Evolutionary conservation across 805 yeast genomes (phyloP).

Genomic region (Kodamaea nitidulidarum): DNA sequence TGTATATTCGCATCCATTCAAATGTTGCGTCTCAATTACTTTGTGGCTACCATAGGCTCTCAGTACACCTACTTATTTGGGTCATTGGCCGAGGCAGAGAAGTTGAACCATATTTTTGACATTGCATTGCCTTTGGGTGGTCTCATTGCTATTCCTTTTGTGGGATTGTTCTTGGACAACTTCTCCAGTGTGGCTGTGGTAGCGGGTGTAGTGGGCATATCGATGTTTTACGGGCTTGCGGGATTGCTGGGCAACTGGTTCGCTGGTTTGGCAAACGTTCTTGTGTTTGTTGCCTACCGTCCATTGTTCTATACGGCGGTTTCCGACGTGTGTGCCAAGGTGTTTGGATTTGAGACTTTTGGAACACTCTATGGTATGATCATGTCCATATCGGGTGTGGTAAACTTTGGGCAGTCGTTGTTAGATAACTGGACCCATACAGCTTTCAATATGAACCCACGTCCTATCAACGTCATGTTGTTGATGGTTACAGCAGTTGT

Average conservation of each 20-base stretch:
- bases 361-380: conserved; percentile 58
- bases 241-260: conserved; percentile 43
- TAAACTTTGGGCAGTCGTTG: conserved; percentile 45
- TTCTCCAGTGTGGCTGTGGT: conserved; percentile 46
- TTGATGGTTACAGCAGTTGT: conserved; percentile 37
- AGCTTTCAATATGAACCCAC: conserved; percentile 51
- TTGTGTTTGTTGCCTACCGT: conserved; percentile 49
- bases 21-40: conserved; percentile 55
- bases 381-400: conserved; percentile 48
- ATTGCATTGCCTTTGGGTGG: conserved; percentile 57
- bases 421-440: conserved; percentile 50
- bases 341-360: conserved; percentile 58
- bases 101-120: conserved; percentile 47
- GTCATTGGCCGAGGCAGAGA: conserved; percentile 34
- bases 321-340: conserved; percentile 58
- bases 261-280: conserved; percentile 43
- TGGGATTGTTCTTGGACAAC: conserved; percentile 48
- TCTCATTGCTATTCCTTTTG: conserved; percentile 49
- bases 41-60: conserved; percentile 56
- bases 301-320: conserved; percentile 58
- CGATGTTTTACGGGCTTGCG: conserved; percentile 44
- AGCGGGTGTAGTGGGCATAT: conserved; percentile 34
- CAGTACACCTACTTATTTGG: conserved; percentile 47
- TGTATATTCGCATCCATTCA: conserved; percentile 50
- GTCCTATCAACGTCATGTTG: conserved; percentile 44